Conservation (phyloP, 805 yeast genomes). For the Pichia phayaonensis region DNA sequence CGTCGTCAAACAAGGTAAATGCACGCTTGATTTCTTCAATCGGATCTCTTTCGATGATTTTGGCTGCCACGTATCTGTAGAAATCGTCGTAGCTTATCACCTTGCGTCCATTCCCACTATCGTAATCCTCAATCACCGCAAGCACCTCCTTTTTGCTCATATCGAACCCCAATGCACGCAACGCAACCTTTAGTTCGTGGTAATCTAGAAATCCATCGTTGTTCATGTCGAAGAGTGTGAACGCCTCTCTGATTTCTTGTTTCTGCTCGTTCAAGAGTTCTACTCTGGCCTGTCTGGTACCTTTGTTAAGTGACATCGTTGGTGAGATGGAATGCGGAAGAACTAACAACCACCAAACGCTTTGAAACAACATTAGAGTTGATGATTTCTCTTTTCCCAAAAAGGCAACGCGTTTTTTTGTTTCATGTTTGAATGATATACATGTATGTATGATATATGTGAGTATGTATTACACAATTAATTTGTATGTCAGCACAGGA, state of each 20-base stretch:
- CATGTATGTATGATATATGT: too few relatives aligned
- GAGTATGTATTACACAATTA: too few relatives aligned
- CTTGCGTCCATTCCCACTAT: slow-evolving; percentile 63
- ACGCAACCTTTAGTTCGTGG: slow-evolving; percentile 90
- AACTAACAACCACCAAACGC: too few relatives aligned
- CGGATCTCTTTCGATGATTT: slow-evolving; percentile 84
- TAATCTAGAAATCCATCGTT: slow-evolving; percentile 84
- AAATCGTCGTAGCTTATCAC: slow-evolving; percentile 77
- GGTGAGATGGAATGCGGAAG: too few relatives aligned
- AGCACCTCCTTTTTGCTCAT: slow-evolving; percentile 67
- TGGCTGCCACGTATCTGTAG: slow-evolving; percentile 70
- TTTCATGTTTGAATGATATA: not conserved
- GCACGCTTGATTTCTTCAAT: slow-evolving; percentile 87
- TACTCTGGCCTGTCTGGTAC: slow-evolving; percentile 37
- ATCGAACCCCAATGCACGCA: slow-evolving; percentile 90
- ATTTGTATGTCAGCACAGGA: too few relatives aligned
- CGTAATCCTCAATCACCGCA: slow-evolving; percentile 72
- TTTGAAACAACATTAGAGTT: not conserved
- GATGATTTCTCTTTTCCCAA: not conserved
- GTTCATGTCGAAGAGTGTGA: slow-evolving; percentile 85
- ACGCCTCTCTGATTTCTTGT: slow-evolving; percentile 89
- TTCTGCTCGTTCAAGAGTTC: slow-evolving; percentile 81
- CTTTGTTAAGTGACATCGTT: slow-evolving; percentile 7
- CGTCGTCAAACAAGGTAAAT: slow-evolving; percentile 82
- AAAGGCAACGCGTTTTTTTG: not conserved